Evolutionary conservation across 129 eudicot species (phyloP), one percentile per base, ranked within the genome.

Genomic region (Flaveria bidentis): DNA sequence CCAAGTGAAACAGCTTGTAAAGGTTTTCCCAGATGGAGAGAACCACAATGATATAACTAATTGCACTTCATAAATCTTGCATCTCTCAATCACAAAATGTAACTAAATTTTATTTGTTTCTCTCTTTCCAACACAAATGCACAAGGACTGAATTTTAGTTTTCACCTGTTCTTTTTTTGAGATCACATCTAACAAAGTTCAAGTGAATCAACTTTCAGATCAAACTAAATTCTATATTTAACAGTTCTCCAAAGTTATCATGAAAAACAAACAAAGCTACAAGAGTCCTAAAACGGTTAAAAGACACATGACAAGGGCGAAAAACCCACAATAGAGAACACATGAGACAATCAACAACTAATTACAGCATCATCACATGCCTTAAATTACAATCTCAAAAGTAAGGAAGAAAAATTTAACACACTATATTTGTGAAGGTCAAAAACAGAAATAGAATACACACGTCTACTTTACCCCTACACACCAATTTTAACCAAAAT

Each of bases 391-490:
- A 63, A 9, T 25, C 74, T 11, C 56, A 42, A 57, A 26, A 56
- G 62, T 80, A 66, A 80, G 53, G 18, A 5, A 36, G 33, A 49
- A 47, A 67, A 58, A 58, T 3, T 18, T 0, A 66, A 53, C n/a
- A 71, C 73, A 69, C 22, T 9, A 11, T 74, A 60, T 71, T 18
- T 55, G 76, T 80, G 75, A 80, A 60, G 52, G 70, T 56, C 75
- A 67, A 80, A 80, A 80, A 67, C 62, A 39, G 68, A 66, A 66
- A 67, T 47, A 74, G 41, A 80, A 68, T 33, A 68, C 75, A 67
- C 80, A 74, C 56, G 84, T 69, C 62, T 45, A 55, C 44, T 44
- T 67, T 64, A 67, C 57, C 70, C 75, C 68, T 33, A 44, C 74
- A 30, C 20, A 53, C 74, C 39, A 20, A 76, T 51, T 51, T 20